Conservation (phyloP, 2,329 filamentous ascomycete genomes). For the Chalaropsis ovoidea region DNA sequence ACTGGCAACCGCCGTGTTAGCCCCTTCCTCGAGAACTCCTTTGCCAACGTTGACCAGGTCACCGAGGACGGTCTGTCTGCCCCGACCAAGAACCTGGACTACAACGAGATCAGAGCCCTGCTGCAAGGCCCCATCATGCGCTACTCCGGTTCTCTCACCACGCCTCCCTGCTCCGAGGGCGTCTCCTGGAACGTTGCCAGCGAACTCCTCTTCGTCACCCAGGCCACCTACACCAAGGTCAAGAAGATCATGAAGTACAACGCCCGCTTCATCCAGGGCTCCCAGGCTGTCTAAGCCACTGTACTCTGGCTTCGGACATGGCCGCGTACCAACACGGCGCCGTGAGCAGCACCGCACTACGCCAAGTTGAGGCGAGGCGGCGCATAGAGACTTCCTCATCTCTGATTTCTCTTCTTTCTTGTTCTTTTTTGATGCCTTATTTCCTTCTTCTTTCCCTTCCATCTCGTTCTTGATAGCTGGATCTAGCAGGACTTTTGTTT, state of each 20-base stretch:
- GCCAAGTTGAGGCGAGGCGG: no score
- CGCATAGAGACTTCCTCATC: background rate
- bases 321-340: no score
- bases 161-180: slow-evolving; percentile 51
- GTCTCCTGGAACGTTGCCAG: slow-evolving; percentile 45
- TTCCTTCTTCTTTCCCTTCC: background rate
- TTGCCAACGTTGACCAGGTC: slow-evolving; percentile 31
- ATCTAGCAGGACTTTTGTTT: no score
- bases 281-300: slow-evolving; percentile 25
- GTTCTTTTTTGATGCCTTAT: background rate
- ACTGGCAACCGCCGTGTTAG: slow-evolving; percentile 23
- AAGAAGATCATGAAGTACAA: slow-evolving; percentile 49
- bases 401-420: background rate
- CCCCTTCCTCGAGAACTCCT: slow-evolving; percentile 33
- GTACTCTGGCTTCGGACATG: no score
- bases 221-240: slow-evolving; percentile 42
- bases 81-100: slow-evolving; percentile 35
- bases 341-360: no score
- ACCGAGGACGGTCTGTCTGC: slow-evolving; percentile 32
- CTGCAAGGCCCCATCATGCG: slow-evolving; percentile 30
- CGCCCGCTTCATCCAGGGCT: slow-evolving; percentile 44
- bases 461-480: no score
- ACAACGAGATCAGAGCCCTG: slow-evolving; percentile 34
- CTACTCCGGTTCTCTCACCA: slow-evolving; percentile 52
- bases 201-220: slow-evolving; percentile 39